Evolutionary conservation across 768 basidiomycete genomes (phyloP), one percentile per base, ranked within the genome.

Genomic region (Auricularia heimuer): DNA sequence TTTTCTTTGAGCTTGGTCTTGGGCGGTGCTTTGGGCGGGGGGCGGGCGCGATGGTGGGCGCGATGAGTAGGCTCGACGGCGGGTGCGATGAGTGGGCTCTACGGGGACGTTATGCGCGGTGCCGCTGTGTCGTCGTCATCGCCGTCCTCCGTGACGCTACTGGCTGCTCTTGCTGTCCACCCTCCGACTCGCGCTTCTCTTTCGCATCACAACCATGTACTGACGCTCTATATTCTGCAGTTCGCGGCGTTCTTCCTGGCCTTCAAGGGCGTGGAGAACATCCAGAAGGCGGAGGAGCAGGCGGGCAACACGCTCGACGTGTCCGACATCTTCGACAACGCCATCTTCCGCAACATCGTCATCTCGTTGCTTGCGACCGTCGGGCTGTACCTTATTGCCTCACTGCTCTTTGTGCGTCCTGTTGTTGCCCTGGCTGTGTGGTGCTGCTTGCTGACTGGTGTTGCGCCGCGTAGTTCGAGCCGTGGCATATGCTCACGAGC

Each of bases 401-500:
- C 88, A 3, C 69, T 98, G 10, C 81, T 95, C 61, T 94, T 94
- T 76, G 91, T 94, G 71, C 71, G 94, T 83, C 8, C 54, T 47
- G 14, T n/a, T 14, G 44, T 45, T 61, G 29, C 29, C 29, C 29
- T 29, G 29, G 1, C 2, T 3, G 29, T 2, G 29, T 54, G 56
- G 7, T 18, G 29, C 36, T 10, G 35, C 36, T 39, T 51, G 47
- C 24, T 33, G 4, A 42, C 36, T 61, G 42, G 24, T 58, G 10
- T 33, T 47, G 12, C 7, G 8, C 21, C 24, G n/a, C 36, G 33
- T 44, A 96, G 87, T 87, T 97, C 69, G 94, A 98, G 69, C 96
- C 96, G 2, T 97, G 94, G 93, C 97, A 99, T 74, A 91, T 99
- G 93, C 81, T 99, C 71, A 98, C 97, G 0, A 92, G 90, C 4